Evolutionary conservation across 202 grass and related monocot genomes (phyloP).

Genomic region (Dendrocalamus latiflorus): DNA sequence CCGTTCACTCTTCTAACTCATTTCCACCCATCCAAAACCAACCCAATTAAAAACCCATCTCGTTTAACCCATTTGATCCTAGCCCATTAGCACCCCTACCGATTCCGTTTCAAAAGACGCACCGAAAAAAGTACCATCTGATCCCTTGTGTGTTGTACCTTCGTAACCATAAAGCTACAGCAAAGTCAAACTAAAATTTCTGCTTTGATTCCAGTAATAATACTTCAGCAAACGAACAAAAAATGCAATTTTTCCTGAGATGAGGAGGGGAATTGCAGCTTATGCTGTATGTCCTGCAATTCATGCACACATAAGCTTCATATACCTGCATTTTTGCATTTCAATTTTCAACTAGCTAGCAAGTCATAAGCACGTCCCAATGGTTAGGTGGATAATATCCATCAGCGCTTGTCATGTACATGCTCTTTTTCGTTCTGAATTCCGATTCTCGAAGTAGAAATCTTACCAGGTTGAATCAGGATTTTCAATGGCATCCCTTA

Average conservation of each 20-base stretch:
- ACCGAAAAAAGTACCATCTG: too few species aligned
- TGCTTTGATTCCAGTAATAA: neutral
- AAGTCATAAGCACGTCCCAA: neutral
- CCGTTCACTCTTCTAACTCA: too few species aligned
- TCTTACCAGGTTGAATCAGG: neutral
- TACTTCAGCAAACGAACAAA: neutral
- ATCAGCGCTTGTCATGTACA: neutral
- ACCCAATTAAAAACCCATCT: too few species aligned
- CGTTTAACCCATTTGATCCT: too few species aligned
- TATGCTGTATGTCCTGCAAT: neutral
- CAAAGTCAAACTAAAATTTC: neutral
- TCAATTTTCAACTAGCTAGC: neutral
- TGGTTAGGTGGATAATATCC: neutral
- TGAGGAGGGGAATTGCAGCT: neutral
- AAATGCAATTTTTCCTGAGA: neutral
- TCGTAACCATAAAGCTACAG: neutral
- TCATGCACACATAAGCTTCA: neutral
- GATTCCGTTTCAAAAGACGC: too few species aligned
- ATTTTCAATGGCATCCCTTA: neutral
- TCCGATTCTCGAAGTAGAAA: neutral
- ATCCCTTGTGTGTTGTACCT: too few species aligned
- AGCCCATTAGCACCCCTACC: too few species aligned
- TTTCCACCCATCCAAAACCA: too few species aligned
- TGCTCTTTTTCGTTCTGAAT: neutral
- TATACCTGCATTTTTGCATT: neutral